Conservation (phyloP, 192 early-diverging fungal genomes). For the Paraglomus brasilianum region DNA sequence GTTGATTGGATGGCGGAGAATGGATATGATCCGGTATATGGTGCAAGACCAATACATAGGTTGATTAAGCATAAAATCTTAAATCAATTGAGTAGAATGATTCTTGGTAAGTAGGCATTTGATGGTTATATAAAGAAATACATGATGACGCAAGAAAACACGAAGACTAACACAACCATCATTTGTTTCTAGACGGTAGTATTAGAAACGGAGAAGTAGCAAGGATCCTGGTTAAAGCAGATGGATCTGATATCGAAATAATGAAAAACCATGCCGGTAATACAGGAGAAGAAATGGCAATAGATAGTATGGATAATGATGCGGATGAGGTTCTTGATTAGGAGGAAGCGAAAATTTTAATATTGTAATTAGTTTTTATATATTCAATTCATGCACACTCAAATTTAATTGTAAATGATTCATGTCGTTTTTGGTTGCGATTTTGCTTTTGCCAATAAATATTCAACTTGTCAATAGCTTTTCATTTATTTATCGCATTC, state of each 20-base stretch:
- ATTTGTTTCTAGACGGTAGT: conserved; percentile 17
- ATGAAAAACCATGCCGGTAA: not conserved
- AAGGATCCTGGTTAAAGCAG: not conserved
- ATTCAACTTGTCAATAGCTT: too few species aligned
- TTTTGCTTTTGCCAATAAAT: too few species aligned
- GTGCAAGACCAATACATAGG: conserved; percentile 89
- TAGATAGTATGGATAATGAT: conserved; percentile 12
- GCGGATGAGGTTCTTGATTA: not conserved
- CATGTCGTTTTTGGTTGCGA: too few species aligned
- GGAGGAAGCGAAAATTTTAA: too few species aligned
- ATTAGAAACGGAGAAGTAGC: conserved; percentile 21
- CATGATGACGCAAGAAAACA: not conserved
- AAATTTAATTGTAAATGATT: too few species aligned
- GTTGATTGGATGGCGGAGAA: conserved; percentile 71
- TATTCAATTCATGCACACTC: too few species aligned
- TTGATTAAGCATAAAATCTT: conserved; percentile 74
- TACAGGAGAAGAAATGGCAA: conserved; percentile 11
- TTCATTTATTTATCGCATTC: too few species aligned
- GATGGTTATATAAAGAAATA: not conserved
- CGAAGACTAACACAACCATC: not conserved
- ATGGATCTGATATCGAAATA: not conserved
- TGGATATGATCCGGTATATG: conserved; percentile 92
- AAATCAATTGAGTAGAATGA: conserved; percentile 44
- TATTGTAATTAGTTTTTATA: too few species aligned
- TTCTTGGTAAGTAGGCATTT: conserved; percentile 15